Evolutionary conservation across 768 basidiomycete genomes (phyloP).

Genomic region (Trametopsis cervina): DNA sequence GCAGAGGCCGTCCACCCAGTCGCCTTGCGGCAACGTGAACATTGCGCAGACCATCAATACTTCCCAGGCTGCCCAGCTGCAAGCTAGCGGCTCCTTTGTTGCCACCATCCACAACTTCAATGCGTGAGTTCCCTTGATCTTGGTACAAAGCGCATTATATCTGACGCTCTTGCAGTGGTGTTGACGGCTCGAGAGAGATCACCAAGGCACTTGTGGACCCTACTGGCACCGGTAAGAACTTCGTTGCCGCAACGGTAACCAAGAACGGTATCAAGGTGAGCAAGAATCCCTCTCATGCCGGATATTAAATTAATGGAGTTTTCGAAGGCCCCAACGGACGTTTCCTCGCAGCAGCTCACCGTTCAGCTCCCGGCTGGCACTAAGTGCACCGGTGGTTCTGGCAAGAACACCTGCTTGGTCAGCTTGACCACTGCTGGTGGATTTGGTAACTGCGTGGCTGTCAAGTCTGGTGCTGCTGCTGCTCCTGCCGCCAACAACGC

Average conservation of each 20-base stretch:
- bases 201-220: constrained; percentile 36
- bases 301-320: not conserved
- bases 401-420: constrained; percentile 41
- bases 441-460: constrained; percentile 50
- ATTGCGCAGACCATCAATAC: constrained; percentile 33
- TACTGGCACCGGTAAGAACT: constrained; percentile 27
- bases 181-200: constrained; percentile 43
- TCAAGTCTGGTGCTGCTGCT: constrained; percentile 25
- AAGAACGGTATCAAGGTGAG: constrained; percentile 44
- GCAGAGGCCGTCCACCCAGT: constrained; percentile 22
- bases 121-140: constrained; percentile 25
- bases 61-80: constrained; percentile 22
- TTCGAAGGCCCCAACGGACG: constrained; percentile 30
- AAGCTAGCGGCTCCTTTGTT: constrained; percentile 34
- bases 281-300: not conserved
- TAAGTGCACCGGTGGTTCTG: constrained; percentile 41
- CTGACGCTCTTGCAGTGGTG: constrained; percentile 23
- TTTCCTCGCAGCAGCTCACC: constrained; percentile 33
- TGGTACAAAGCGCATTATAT: not conserved
- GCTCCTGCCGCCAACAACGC: constrained; percentile 7
- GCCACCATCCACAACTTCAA: constrained; percentile 41
- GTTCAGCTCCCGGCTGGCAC: constrained; percentile 42
- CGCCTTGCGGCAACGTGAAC: constrained; percentile 37
- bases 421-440: constrained; percentile 42
- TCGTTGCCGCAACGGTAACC: constrained; percentile 32